Conservation (phyloP, 2,329 filamentous ascomycete genomes). For the Nemania diffusa region DNA sequence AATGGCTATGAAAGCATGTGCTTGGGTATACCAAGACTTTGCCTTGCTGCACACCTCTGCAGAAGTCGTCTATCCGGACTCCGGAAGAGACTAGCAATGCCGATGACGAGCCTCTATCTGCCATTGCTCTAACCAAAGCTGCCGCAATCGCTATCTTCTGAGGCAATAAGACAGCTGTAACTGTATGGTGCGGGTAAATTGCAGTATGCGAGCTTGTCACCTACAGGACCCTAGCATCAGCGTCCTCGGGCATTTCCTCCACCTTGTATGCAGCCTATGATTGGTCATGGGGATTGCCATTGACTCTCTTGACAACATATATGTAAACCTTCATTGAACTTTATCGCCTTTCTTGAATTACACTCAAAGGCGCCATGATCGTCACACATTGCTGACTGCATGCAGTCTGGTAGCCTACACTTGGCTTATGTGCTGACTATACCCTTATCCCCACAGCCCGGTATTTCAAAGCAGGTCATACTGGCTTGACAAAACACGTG, state of each 20-base stretch:
- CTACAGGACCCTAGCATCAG: conserved; percentile 14
- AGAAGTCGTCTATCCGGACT: conserved; percentile 12
- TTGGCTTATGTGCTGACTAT: conserved; percentile 25
- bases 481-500: conserved; percentile 8
- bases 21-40: background rate
- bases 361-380: conserved; percentile 26
- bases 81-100: background rate
- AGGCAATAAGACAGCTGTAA: conserved; percentile 10
- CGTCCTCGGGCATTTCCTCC: background rate
- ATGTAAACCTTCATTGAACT: conserved; percentile 8
- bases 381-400: conserved; percentile 25
- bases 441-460: conserved; percentile 9
- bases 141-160: background rate
- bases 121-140: background rate
- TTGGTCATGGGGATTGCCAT: conserved; percentile 1
- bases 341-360: background rate
- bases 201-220: conserved; percentile 16
- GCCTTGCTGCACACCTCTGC: conserved; percentile 10
- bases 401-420: conserved; percentile 13
- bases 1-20: background rate
- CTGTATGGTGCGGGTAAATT: conserved; percentile 9
- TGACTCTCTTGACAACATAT: background rate
- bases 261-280: background rate
- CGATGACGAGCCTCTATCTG: conserved; percentile 4
- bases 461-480: conserved; percentile 23